Evolutionary conservation across 2,329 filamentous ascomycete genomes (phyloP).

Genomic region (Fusarium poae): DNA sequence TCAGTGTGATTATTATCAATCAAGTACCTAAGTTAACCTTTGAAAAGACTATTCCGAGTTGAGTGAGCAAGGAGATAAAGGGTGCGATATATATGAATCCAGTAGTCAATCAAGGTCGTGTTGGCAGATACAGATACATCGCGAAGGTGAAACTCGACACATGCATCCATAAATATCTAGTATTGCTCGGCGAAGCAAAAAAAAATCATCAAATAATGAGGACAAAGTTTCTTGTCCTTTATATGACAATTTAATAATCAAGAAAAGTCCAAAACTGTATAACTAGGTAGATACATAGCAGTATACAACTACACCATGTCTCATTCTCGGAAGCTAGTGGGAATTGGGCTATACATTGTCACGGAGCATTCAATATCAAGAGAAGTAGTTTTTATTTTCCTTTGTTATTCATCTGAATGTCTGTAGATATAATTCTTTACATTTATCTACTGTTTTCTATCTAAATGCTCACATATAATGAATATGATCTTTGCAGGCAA

Average conservation of each 20-base stretch:
- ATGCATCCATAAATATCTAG: not conserved
- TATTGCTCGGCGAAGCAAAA: not conserved
- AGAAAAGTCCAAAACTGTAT: too few species aligned
- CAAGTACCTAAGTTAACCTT: not conserved
- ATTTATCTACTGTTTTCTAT: not conserved
- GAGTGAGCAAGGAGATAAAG: not conserved
- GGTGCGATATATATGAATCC: not conserved
- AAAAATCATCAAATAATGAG: not conserved
- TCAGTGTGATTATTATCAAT: not conserved
- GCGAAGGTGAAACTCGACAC: not conserved
- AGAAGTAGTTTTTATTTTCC: not conserved
- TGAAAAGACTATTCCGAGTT: too few species aligned
- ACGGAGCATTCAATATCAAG: not conserved
- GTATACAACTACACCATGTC: not conserved
- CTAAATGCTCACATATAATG: not conserved
- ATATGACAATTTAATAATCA: not conserved
- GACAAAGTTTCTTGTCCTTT: not conserved
- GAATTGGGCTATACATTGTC: not conserved
- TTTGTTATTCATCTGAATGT: not conserved
- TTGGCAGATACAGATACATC: not conserved
- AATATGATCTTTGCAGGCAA: not conserved
- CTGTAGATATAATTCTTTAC: not conserved
- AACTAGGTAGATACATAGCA: too few species aligned
- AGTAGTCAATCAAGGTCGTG: constrained; percentile 13
- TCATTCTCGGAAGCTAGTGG: not conserved